These are phyloP conservation scores for Ogataea polymorpha DNA, from an alignment of 805 yeast species.

Conservation along the genomic window DNA sequence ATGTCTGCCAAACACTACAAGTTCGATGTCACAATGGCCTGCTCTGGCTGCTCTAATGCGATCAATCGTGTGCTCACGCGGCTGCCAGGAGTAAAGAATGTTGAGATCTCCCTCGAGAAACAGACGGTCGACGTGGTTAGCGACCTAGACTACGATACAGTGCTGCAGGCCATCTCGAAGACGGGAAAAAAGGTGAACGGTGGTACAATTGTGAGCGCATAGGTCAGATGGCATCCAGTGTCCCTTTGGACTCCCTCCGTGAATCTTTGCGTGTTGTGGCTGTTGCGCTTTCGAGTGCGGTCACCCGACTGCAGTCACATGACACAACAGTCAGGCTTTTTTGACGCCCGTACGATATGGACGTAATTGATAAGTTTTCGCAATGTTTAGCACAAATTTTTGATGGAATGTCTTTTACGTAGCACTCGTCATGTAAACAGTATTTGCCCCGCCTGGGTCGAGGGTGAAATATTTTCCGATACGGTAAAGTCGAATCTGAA, in stretches of 20 bases:
- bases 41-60: slow-evolving; percentile 86
- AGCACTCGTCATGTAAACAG: not conserved
- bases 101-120: slow-evolving; percentile 71
- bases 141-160: slow-evolving; percentile 65
- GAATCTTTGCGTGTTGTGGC: no score
- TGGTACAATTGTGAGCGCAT: slow-evolving; percentile 48
- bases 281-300: not conserved
- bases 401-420: no score
- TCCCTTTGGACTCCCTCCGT: no score
- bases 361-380: no score
- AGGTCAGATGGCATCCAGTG: no score
- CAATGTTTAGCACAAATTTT: no score
- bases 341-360: no score
- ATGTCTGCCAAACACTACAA: slow-evolving; percentile 65
- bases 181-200: slow-evolving; percentile 82
- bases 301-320: not conserved
- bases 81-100: slow-evolving; percentile 69
- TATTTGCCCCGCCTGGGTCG: not conserved
- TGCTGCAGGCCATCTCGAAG: slow-evolving; percentile 76
- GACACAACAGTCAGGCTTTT: not conserved
- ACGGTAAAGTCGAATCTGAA: not conserved
- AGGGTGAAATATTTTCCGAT: not conserved
- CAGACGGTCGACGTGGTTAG: slow-evolving; percentile 82
- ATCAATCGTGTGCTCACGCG: slow-evolving; percentile 70
- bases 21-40: slow-evolving; percentile 80